Evolutionary conservation across 352 stramenopile species (phyloP), one percentile per base, ranked within the genome.

Genomic region (Globisporangium viniferum): DNA sequence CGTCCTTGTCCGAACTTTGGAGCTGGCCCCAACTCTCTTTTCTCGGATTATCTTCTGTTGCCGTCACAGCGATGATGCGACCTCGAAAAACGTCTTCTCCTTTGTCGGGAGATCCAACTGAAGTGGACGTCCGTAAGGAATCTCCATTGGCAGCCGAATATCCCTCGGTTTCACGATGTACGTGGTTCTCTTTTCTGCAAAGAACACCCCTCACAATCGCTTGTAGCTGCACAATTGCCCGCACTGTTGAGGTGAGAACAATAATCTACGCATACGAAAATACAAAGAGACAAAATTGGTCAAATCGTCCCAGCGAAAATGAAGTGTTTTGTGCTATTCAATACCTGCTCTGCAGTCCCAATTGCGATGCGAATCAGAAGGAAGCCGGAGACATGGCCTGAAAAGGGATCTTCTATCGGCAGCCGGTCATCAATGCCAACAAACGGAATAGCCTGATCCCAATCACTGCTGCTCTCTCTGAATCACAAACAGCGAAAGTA

Each of bases 291-390:
- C 2, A 24, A 22, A 55, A 22, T 5, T 60, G 9, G 41, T 3
- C 31, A 58, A 62, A 22, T 27, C 12, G 35, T 24, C 7, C 24
- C 18, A 24, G 18, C 1, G 5, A n/a, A 36, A 49, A 62, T 1
- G 12, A 10, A 20, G n/a, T 49, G 5, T 14, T 6, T 41, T 31
- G 1, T 18, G 10, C n/a, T 39, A 24, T 29, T 29, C 3, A 20
- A 29, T 69, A 91, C 73, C 69, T 91, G 83, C 27, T 91, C 79
- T 31, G 76, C 73, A 35, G 83, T 89, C 2, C 83, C 83, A 18
- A 88, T 51, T 14, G 73, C 78, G 33, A 84, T 46, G 33, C 74
- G 67, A 56, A 70, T 62, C 18, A 73, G 74, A 12, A 91, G 49
- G 33, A 69, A 62, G 2, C 83, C 83, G n/a, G 61, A 65, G 0